These are phyloP conservation scores for Eustoma russellianum DNA, from an alignment of 257 asterid genomes.

Conservation along the genomic window DNA sequence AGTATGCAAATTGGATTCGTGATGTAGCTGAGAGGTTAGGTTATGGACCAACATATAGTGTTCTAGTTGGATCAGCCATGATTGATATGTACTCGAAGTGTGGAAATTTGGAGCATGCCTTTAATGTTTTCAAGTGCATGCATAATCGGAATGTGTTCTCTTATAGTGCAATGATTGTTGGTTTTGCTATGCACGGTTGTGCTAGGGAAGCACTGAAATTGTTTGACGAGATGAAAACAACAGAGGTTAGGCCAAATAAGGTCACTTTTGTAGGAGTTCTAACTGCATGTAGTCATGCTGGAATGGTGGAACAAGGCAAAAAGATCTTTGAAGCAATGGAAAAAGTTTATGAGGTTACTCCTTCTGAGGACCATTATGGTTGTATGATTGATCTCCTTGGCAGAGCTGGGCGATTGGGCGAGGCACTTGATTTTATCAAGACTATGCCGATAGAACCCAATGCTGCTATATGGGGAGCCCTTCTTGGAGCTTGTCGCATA, in stretches of 20 bases:
- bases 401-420: conserved; percentile 49
- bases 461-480: conserved; percentile 82
- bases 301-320: conserved; percentile 55
- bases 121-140: conserved; percentile 35
- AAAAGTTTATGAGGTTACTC: conserved; percentile 28
- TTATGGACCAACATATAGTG: conserved; percentile 27
- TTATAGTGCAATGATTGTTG: conserved; percentile 64
- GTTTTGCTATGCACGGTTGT: conserved; percentile 65
- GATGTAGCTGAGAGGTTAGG: conserved; percentile 48
- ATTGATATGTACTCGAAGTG: conserved; percentile 87
- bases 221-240: conserved; percentile 60
- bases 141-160: conserved; percentile 46
- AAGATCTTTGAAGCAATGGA: conserved; percentile 48
- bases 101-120: conserved; percentile 62
- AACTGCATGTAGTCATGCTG: conserved; percentile 74
- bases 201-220: conserved; percentile 46
- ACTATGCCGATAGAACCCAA: conserved; percentile 58
- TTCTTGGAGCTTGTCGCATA: conserved; percentile 62
- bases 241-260: conserved; percentile 45
- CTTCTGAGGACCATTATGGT: conserved; percentile 49
- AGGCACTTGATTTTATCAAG: conserved; percentile 41
- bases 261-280: conserved; percentile 77
- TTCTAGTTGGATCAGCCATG: conserved; percentile 64
- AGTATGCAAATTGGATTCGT: conserved; percentile 52
- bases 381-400: conserved; percentile 73